These are phyloP conservation scores for Sanghuangporus sanghuang DNA, from an alignment of 1,284 basidiomycete species.

Conservation along the genomic window DNA sequence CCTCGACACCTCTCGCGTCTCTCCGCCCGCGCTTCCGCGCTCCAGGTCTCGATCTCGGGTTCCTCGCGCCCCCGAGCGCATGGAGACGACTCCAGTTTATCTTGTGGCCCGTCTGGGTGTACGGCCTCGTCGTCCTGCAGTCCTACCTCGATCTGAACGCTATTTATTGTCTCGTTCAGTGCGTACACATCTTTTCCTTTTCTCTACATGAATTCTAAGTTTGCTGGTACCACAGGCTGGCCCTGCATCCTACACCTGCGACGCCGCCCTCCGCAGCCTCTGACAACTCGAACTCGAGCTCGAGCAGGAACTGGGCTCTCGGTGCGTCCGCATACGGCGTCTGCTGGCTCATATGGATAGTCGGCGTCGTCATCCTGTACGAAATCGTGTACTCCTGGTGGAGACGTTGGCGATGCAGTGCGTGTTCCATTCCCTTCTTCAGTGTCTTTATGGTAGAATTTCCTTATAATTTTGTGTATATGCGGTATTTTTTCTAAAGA, in stretches of 20 bases:
- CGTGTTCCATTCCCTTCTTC: conserved; percentile 19
- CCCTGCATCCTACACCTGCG: conserved; percentile 62
- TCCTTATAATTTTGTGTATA: not conserved
- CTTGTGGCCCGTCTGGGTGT: conserved; percentile 58
- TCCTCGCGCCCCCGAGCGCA: conserved; percentile 49
- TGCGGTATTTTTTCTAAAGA: not conserved
- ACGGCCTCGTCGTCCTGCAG: conserved; percentile 68
- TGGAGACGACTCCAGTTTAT: conserved; percentile 7
- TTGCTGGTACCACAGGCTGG: conserved; percentile 40
- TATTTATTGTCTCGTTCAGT: conserved; percentile 73
- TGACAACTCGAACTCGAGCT: conserved; percentile 22
- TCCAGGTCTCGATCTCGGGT: conserved; percentile 55
- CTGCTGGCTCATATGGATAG: conserved; percentile 71
- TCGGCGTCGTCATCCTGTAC: conserved; percentile 75
- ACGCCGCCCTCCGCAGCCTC: conserved; percentile 44
- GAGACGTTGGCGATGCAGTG: conserved; percentile 49
- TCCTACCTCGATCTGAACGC: conserved; percentile 80
- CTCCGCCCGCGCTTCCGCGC: conserved; percentile 59
- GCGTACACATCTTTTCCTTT: conserved; percentile 31
- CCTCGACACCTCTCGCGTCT: not conserved
- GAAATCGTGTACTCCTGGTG: conserved; percentile 81
- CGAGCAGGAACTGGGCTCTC: conserved; percentile 70
- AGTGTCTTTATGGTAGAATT: too few relatives aligned
- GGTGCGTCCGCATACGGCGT: conserved; percentile 74
- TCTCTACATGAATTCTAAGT: not conserved